Percentiles rank a stretch among this genome's conserved stretches.
Evolutionary conservation across 2,329 filamentous ascomycete genomes (phyloP).

Genomic region (Arthrobotrys sphaeroides): DNA sequence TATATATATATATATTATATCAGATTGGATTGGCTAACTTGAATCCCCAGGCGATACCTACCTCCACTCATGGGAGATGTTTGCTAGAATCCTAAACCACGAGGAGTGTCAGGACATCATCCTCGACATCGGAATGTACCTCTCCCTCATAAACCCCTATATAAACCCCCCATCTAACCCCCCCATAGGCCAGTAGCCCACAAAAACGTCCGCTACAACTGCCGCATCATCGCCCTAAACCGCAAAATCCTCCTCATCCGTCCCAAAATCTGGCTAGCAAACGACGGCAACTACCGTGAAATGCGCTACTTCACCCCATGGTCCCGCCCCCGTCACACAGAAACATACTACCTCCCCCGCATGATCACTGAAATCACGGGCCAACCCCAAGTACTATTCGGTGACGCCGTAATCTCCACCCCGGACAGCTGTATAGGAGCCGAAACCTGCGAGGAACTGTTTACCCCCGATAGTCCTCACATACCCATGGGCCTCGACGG

Average conservation of each 20-base stretch:
- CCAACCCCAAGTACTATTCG: constrained; percentile 70
- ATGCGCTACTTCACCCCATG: constrained; percentile 73
- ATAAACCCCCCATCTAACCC: not conserved
- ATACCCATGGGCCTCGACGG: constrained; percentile 73
- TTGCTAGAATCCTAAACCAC: constrained; percentile 70
- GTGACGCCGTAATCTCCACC: constrained; percentile 73
- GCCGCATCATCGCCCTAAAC: constrained; percentile 72
- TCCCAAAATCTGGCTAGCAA: constrained; percentile 76
- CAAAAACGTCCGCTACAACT: constrained; percentile 72
- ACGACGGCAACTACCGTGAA: constrained; percentile 74
- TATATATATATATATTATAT: constrained; percentile 56
- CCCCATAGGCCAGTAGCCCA: constrained; percentile 68
- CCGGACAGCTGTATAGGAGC: constrained; percentile 71
- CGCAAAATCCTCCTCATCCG: constrained; percentile 76
- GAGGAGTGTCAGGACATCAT: constrained; percentile 72
- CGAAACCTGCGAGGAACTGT: constrained; percentile 76
- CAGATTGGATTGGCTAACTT: constrained; percentile 57
- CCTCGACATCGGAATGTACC: constrained; percentile 69
- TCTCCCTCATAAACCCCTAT: not conserved
- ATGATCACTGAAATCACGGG: constrained; percentile 69
- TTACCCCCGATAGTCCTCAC: constrained; percentile 69
- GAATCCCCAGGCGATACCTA: constrained; percentile 66
- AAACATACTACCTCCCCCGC: constrained; percentile 72
- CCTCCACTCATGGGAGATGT: constrained; percentile 71
- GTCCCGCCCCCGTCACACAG: constrained; percentile 68